A percentile compares a stretch with the other conserved stretches of the same genome.
phyloP scores from a whole-genome alignment of 169 alveolate species.

The Neospora caninum region DNA sequence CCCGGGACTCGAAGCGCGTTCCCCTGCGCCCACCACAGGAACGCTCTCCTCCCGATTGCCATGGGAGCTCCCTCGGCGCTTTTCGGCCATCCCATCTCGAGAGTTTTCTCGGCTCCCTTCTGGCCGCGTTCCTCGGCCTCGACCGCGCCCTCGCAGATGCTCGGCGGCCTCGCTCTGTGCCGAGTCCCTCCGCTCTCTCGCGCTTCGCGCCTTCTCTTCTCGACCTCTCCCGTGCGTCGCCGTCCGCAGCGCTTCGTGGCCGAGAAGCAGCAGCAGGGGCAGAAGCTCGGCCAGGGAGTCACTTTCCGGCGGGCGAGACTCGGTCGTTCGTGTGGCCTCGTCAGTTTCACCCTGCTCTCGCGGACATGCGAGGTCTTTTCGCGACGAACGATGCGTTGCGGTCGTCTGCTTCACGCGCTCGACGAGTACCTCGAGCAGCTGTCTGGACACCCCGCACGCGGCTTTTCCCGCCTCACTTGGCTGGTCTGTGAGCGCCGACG shows the following conservation, averaged over 20 bases:
- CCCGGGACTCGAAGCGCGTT: too few species aligned
- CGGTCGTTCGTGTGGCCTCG: too few species aligned
- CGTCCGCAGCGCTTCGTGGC: background rate
- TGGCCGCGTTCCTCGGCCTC: background rate
- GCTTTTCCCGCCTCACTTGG: background rate
- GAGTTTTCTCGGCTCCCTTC: background rate
- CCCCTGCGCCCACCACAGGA: too few species aligned
- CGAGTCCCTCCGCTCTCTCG: too few species aligned
- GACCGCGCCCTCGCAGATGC: background rate
- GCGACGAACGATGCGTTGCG: background rate
- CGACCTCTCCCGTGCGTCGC: background rate
- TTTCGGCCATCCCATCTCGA: too few species aligned
- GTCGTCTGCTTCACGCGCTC: background rate
- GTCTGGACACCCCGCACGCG: background rate
- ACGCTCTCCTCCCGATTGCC: too few species aligned
- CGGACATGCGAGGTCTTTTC: too few species aligned
- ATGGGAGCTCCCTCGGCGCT: too few species aligned
- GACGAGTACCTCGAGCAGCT: background rate
- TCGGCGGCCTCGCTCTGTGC: too few species aligned
- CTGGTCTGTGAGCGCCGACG: background rate
- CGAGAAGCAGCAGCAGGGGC: background rate
- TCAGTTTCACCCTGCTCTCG: too few species aligned
- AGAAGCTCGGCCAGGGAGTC: background rate
- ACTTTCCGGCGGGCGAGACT: background rate
- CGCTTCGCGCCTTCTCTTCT: background rate